Conservation (phyloP, 208 protist species). For the Crithidia fasciculata region DNA sequence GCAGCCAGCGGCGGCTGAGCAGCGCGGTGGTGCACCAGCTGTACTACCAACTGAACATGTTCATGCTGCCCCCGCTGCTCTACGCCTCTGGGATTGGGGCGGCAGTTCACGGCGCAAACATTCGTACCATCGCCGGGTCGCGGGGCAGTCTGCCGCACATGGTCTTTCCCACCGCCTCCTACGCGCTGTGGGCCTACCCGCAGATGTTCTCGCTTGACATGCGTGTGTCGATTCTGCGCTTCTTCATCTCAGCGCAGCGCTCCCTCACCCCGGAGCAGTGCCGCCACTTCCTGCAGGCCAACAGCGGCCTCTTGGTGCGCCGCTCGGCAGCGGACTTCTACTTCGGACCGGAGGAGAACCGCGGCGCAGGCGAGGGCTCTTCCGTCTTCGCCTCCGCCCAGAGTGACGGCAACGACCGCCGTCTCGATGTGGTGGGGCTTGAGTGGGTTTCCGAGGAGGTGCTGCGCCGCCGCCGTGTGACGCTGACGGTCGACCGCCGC, state of each 20-base stretch:
- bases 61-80: slow-evolving; percentile 62
- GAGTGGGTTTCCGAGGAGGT: slow-evolving; percentile 48
- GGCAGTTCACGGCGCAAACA: neutral
- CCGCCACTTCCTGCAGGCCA: slow-evolving; percentile 19
- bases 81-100: slow-evolving; percentile 33
- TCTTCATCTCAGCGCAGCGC: slow-evolving; percentile 61
- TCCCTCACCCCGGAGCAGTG: slow-evolving; percentile 34
- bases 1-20: slow-evolving; percentile 57
- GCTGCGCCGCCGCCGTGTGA: slow-evolving; percentile 31
- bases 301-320: slow-evolving; percentile 26
- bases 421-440: slow-evolving; percentile 49
- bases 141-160: slow-evolving; percentile 3
- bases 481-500: slow-evolving; percentile 46
- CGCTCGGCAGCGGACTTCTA: neutral
- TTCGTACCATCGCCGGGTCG: neutral
- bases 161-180: slow-evolving; percentile 46
- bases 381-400: neutral
- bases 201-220: slow-evolving; percentile 70
- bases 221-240: slow-evolving; percentile 58
- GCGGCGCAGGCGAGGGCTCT: neutral
- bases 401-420: neutral
- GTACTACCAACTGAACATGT: slow-evolving; percentile 55
- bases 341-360: slow-evolving; percentile 11
- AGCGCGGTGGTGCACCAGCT: slow-evolving; percentile 79
- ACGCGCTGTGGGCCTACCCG: slow-evolving; percentile 75